Evolutionary conservation across 768 basidiomycete species (phyloP).

Genomic region (Chalciporus pseudorubinellus): DNA sequence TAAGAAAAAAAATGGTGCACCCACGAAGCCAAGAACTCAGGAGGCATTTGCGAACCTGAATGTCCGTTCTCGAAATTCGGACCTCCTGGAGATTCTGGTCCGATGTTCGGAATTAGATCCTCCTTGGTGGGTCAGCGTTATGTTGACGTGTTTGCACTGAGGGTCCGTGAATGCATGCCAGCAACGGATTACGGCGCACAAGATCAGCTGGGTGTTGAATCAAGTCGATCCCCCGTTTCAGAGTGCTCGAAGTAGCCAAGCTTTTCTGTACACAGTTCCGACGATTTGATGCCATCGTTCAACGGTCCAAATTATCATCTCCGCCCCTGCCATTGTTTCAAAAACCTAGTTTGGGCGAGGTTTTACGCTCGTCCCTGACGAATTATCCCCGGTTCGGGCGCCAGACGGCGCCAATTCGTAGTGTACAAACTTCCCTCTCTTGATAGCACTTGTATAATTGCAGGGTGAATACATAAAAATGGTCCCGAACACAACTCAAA

Average conservation of each 20-base stretch:
- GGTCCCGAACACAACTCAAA: conserved; percentile 12
- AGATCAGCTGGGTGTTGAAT: conserved; percentile 1
- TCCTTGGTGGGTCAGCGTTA: conserved; percentile 16
- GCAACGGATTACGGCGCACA: conserved; percentile 29
- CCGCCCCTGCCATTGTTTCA: not conserved
- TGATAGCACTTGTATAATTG: conserved; percentile 14
- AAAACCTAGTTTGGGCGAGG: not conserved
- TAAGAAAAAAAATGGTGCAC: conserved; percentile 7
- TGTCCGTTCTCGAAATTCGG: conserved; percentile 22
- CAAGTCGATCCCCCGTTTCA: not conserved
- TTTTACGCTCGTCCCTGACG: not conserved
- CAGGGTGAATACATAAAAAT: conserved; percentile 19
- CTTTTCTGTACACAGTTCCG: not conserved
- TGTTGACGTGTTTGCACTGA: conserved; percentile 30
- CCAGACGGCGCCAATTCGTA: conserved; percentile 19
- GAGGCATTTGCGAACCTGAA: conserved; percentile 25
- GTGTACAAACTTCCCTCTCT: conserved; percentile 2
- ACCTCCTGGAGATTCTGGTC: conserved; percentile 18
- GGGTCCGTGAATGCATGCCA: conserved; percentile 27
- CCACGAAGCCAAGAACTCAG: conserved; percentile 1
- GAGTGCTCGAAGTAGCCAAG: not conserved
- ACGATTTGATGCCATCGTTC: not conserved
- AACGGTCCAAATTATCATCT: not conserved
- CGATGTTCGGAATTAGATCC: conserved; percentile 29
- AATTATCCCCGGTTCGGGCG: not conserved